Evolutionary conservation across 2,329 filamentous ascomycete genomes (phyloP).

Genomic region (Exophiala bonariae): DNA sequence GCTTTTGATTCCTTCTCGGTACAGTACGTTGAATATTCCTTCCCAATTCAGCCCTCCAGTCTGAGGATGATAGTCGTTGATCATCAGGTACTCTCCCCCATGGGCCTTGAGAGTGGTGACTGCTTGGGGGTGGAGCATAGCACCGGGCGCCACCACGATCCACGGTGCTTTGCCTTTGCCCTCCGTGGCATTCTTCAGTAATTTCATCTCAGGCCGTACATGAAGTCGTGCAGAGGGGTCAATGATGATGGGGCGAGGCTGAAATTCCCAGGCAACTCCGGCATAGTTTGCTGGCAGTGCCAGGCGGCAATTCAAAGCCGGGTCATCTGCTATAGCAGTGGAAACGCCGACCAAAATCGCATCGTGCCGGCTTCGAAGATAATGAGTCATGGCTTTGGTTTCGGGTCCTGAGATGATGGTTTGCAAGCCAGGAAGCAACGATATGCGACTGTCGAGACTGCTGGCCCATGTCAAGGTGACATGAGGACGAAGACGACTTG

Average conservation of each 20-base stretch:
- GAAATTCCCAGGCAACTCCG: constrained; percentile 48
- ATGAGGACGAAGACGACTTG: constrained; percentile 46
- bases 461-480: constrained; percentile 88
- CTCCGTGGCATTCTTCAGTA: constrained; percentile 63
- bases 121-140: constrained; percentile 48
- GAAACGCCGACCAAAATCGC: constrained; percentile 83
- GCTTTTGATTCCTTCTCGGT: constrained; percentile 64
- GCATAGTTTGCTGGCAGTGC: constrained; percentile 60
- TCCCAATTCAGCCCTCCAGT: constrained; percentile 54
- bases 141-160: constrained; percentile 59
- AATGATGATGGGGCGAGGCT: constrained; percentile 79
- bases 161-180: constrained; percentile 72
- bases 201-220: constrained; percentile 59
- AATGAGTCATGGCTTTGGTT: constrained; percentile 92
- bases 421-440: constrained; percentile 74
- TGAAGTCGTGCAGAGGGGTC: constrained; percentile 78
- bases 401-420: constrained; percentile 79
- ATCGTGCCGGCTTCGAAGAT: constrained; percentile 76
- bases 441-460: constrained; percentile 80
- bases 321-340: constrained; percentile 82
- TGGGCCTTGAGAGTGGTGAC: constrained; percentile 46
- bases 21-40: constrained; percentile 61
- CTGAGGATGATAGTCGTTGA: constrained; percentile 29
- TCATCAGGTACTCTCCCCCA: constrained; percentile 47
- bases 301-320: constrained; percentile 79